Conservation (phyloP, 805 yeast genomes). For the Scheffersomyces ergatensis region DNA sequence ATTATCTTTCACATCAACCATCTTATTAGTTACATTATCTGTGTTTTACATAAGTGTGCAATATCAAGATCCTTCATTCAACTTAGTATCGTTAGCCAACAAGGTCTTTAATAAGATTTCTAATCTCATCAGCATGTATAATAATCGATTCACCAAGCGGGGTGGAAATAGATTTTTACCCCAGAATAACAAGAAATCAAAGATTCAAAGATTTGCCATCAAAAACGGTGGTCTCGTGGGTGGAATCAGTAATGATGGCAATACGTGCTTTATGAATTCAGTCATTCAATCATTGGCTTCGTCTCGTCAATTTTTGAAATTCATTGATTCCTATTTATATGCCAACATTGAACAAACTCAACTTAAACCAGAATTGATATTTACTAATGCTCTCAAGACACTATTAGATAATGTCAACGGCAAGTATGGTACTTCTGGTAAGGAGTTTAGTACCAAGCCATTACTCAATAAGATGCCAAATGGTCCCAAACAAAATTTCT, state of each 20-base stretch:
- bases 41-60: constrained; percentile 1
- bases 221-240: constrained; percentile 74
- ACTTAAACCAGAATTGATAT: constrained; percentile 31
- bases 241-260: constrained; percentile 86
- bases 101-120: constrained; percentile 11
- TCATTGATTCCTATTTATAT: constrained; percentile 45
- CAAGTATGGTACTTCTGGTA: constrained; percentile 46
- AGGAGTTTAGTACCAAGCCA: constrained; percentile 59
- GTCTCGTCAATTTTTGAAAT: constrained; percentile 56
- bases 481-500: constrained; percentile 74
- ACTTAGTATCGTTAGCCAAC: constrained; percentile 9
- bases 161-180: background rate
- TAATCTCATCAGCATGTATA: constrained; percentile 1
- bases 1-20: constrained; percentile 6
- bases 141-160: constrained; percentile 8
- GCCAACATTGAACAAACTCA: constrained; percentile 20
- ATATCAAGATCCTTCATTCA: constrained; percentile 2
- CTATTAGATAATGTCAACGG: constrained; percentile 61
- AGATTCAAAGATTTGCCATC: constrained; percentile 40
- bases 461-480: constrained; percentile 68
- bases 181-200: constrained; percentile 10
- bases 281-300: constrained; percentile 83
- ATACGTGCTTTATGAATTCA: constrained; percentile 92
- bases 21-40: constrained; percentile 3
- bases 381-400: constrained; percentile 52